Conservation (phyloP, 768 basidiomycete genomes). For the Termitomyces sp. region DNA sequence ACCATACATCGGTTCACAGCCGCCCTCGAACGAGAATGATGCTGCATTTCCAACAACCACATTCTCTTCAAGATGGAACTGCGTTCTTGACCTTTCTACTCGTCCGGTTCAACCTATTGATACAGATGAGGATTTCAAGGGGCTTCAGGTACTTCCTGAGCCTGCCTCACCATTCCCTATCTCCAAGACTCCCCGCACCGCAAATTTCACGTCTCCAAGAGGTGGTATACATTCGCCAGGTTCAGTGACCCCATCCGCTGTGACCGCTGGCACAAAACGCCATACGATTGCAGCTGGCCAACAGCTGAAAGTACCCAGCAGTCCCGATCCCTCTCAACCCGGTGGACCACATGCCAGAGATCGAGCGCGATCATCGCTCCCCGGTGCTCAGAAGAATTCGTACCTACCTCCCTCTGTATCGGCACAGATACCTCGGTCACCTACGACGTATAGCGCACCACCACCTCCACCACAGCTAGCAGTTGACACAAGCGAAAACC, state of each 20-base stretch:
- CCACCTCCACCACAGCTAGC: constrained; percentile 25
- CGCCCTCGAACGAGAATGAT: constrained; percentile 16
- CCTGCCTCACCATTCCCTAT: constrained; percentile 78
- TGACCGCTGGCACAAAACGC: constrained; percentile 54
- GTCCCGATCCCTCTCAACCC: constrained; percentile 18
- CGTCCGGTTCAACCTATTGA: constrained; percentile 28
- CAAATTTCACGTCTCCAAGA: constrained; percentile 15
- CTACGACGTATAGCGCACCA: constrained; percentile 52
- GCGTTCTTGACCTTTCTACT: constrained; percentile 70
- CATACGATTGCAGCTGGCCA: constrained; percentile 38
- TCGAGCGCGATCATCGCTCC: constrained; percentile 19
- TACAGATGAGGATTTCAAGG: constrained; percentile 25
- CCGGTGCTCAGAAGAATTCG: constrained; percentile 23
- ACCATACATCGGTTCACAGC: constrained; percentile 43
- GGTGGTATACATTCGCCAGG: constrained; percentile 12
- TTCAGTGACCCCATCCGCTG: constrained; percentile 28
- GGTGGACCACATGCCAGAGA: constrained; percentile 13
- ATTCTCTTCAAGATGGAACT: constrained; percentile 89
- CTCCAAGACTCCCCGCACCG: constrained; percentile 22
- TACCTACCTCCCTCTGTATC: constrained; percentile 30
- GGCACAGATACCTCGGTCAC: constrained; percentile 37
- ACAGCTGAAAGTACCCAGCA: constrained; percentile 17
- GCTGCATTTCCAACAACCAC: constrained; percentile 58
- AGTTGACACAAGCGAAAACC: background rate
- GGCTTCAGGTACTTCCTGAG: constrained; percentile 55